Conservation (phyloP, 2,329 filamentous ascomycete genomes). For the Zymoseptoria brevis region DNA sequence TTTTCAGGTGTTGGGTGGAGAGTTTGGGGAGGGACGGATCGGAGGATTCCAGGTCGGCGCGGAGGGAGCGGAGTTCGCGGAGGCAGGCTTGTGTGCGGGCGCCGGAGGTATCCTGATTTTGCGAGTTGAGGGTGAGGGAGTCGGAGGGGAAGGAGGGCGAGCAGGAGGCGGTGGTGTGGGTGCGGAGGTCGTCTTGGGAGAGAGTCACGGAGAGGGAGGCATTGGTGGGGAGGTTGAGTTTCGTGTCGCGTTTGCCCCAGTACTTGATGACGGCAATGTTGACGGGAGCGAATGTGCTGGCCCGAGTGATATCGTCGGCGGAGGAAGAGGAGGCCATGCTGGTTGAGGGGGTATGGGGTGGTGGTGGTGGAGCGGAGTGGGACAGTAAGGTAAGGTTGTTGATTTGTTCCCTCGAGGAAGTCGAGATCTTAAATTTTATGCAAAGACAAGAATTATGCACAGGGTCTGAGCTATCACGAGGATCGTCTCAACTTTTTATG, state of each 20-base stretch:
- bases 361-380: neutral
- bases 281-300: conserved; percentile 92
- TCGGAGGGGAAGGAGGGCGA: conserved; percentile 63
- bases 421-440: neutral
- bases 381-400: neutral
- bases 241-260: conserved; percentile 77
- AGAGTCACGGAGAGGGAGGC: conserved; percentile 95
- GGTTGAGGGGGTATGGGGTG: neutral
- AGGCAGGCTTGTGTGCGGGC: conserved; percentile 93
- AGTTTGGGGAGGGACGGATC: conserved; percentile 74
- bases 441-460: neutral
- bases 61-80: conserved; percentile 70
- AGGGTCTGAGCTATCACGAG: neutral
- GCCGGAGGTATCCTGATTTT: conserved; percentile 73
- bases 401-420: neutral
- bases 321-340: conserved; percentile 30
- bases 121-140: conserved; percentile 75
- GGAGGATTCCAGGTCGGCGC: conserved; percentile 63
- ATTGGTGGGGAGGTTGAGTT: conserved; percentile 64
- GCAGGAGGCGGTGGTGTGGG: conserved; percentile 91
- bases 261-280: conserved; percentile 98
- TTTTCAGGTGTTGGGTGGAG: conserved; percentile 65
- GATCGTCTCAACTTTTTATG: neutral
- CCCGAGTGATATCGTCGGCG: conserved; percentile 60
- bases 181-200: conserved; percentile 86